A percentile compares a stretch with the other conserved stretches of the same genome.
These are phyloP conservation scores for Vanilla planifolia DNA, from an alignment of 106 monocot species.

Conservation along the genomic window DNA sequence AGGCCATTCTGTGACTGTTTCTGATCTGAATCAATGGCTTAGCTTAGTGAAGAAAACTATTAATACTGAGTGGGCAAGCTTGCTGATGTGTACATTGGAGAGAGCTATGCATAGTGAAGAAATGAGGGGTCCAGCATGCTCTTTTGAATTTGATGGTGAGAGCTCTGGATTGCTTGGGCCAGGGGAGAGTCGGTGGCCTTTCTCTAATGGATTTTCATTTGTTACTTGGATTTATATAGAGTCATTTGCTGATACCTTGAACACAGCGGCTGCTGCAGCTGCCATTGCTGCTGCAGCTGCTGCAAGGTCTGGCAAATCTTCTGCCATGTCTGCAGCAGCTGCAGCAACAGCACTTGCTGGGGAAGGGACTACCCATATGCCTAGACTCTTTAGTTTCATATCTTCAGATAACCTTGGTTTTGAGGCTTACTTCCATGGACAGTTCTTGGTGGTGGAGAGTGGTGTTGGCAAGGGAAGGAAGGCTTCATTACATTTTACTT, in stretches of 20 bases:
- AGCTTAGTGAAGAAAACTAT: constrained; percentile 42
- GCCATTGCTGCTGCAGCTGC: constrained; percentile 39
- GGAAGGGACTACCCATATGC: constrained; percentile 78
- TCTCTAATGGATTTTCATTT: constrained; percentile 87
- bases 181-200: constrained; percentile 91
- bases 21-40: constrained; percentile 74
- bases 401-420: constrained; percentile 83
- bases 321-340: constrained; percentile 64
- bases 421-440: constrained; percentile 96
- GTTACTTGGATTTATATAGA: constrained; percentile 95
- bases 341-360: constrained; percentile 61
- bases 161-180: constrained; percentile 89
- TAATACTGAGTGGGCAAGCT: constrained; percentile 49
- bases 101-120: constrained; percentile 72
- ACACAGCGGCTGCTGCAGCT: constrained; percentile 64
- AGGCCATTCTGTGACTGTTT: constrained; percentile 66
- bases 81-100: constrained; percentile 66
- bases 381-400: constrained; percentile 89
- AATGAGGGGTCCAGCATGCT: constrained; percentile 55
- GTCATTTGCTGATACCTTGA: constrained; percentile 44
- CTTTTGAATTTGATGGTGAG: constrained; percentile 94
- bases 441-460: constrained; percentile 89
- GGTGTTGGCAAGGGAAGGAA: constrained; percentile 82
- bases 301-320: constrained; percentile 53
- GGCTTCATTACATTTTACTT: constrained; percentile 72